Evolutionary conservation across 2,329 filamentous ascomycete species (phyloP), one percentile per base, ranked within the genome.

Genomic region (Talaromyces sp.): DNA sequence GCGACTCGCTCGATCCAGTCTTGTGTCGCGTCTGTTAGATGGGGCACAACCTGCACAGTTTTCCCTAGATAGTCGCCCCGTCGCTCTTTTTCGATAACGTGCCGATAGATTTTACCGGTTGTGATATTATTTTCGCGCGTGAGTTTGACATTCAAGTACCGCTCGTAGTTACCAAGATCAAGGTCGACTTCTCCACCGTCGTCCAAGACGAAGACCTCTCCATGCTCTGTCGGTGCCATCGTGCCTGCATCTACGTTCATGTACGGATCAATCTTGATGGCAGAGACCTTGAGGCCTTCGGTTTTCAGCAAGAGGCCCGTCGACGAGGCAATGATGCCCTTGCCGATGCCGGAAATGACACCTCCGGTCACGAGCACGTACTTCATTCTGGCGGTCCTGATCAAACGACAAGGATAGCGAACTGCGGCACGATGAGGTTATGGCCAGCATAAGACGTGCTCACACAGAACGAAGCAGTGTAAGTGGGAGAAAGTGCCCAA

Each of bases 81-180:
- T 51, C 58, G 52, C 27, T 60, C 58, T 43, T 85, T 86, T 70
- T 92, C 86, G 69, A 96, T 92, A 58, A 97, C 93, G 69, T 89
- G 86, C 71, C 91, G 84, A 78, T 97, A 98, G 67, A 98, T 91
- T 81, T 98, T 97, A 72, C 95, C 95, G 6, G 93, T 96, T 4
- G 95, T 99, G 76, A 99, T 96, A 77, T 98, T 98, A 81, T 93
- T 91, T 68, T 96, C 92, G 64, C 88, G 83, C 9, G 86, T 91
- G 63, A 98, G 82, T 59, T 88, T 90, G 65, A 93, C 88, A 70
- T 88, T 88, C 58, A 96, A 86, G 73, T 96, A 96, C 50, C 88
- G 84, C 73, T 90, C 88, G 77, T 90, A 90, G 75, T 90, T 90
- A 65, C 88, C 88, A 35, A 91, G 80, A 72, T 91, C 88, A 62